phyloP scores from a whole-genome alignment of 305 asterid genomes.

The Fraxinus baroniana region DNA sequence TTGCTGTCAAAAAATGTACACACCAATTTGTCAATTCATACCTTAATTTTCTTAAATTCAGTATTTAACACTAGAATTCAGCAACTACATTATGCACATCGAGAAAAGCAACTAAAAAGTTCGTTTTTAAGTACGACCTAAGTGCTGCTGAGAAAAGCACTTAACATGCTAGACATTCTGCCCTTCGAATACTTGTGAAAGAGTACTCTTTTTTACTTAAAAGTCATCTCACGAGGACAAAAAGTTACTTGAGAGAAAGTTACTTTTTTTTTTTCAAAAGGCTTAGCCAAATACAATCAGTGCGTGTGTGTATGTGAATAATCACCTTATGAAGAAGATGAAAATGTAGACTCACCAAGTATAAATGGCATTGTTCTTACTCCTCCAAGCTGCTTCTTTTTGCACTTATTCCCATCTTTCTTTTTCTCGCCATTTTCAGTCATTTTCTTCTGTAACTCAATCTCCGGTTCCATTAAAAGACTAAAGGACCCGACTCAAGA shows the following conservation, averaged over 20 bases:
- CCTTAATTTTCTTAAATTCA: not conserved
- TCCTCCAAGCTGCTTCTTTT: conserved; percentile 48
- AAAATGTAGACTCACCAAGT: conserved; percentile 40
- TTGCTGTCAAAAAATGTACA: conserved; percentile 41
- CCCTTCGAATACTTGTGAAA: not conserved
- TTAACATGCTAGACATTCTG: not conserved
- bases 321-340: not conserved
- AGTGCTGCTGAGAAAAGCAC: not conserved
- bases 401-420: conserved; percentile 13
- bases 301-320: not conserved
- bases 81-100: not conserved
- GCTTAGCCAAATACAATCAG: not conserved
- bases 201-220: not conserved
- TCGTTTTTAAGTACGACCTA: not conserved
- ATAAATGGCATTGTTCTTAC: conserved; percentile 62
- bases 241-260: too few relatives aligned
- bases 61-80: not conserved
- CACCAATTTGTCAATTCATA: not conserved
- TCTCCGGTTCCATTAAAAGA: conserved; percentile 4
- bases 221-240: too few relatives aligned
- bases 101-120: not conserved
- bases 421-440: conserved; percentile 32
- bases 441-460: conserved; percentile 26
- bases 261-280: not conserved
- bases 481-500: not conserved